phyloP scores from a whole-genome alignment of 106 monocot genomes.

The Allium cepa region DNA sequence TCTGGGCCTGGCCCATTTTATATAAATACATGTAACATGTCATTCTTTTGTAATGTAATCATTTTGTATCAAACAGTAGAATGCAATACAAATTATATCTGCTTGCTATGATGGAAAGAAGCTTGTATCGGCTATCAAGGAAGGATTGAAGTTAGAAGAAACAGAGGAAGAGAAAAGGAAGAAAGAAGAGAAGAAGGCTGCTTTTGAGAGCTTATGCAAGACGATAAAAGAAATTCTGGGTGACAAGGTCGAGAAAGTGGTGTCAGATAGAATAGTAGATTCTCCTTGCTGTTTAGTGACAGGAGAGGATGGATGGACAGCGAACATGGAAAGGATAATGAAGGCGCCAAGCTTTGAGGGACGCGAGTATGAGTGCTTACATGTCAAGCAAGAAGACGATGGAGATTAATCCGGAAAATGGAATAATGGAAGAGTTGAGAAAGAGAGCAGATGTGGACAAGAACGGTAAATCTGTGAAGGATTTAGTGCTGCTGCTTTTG shows the following conservation, averaged over 20 bases:
- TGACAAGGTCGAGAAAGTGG: constrained; percentile 45
- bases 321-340: constrained; percentile 53
- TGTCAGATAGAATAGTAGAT: constrained; percentile 35
- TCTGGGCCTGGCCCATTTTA: too few relatives aligned
- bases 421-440: constrained; percentile 29
- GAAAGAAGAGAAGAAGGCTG: constrained; percentile 19
- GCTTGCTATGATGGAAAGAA: constrained; percentile 45
- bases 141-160: constrained; percentile 38
- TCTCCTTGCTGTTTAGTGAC: constrained; percentile 34
- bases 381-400: constrained; percentile 48
- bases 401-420: constrained; percentile 43
- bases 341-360: constrained; percentile 45
- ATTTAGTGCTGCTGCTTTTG: constrained; percentile 31
- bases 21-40: too few relatives aligned
- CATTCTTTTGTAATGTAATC: too few relatives aligned
- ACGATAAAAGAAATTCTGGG: constrained; percentile 35
- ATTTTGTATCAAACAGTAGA: too few relatives aligned
- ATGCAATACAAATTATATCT: too few relatives aligned
- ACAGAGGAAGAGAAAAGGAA: constrained; percentile 46
- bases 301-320: constrained; percentile 41
- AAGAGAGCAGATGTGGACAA: constrained; percentile 30
- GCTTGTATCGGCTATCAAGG: constrained; percentile 38
- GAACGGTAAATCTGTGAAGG: constrained; percentile 37
- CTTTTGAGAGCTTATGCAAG: constrained; percentile 35
- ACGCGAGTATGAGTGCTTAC: constrained; percentile 31